A percentile compares a stretch with the other conserved stretches of the same genome.
phyloP scores from a whole-genome alignment of 2,329 filamentous ascomycete genomes.

The Cadophora sp. region DNA sequence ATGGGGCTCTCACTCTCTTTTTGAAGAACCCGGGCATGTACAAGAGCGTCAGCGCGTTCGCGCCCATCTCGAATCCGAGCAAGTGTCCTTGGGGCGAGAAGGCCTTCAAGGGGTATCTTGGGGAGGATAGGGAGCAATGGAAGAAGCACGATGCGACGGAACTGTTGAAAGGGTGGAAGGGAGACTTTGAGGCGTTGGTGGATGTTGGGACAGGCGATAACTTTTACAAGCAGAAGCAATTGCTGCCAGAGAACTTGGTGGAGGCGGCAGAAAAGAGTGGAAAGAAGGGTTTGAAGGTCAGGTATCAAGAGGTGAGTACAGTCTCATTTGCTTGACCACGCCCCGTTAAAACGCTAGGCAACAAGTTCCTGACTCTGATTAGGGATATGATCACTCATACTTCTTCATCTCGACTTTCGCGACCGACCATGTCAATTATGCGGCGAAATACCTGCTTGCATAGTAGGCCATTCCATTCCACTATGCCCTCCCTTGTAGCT shows the following conservation, averaged over 20 bases:
- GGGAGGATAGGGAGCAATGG: conserved; percentile 78
- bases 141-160: conserved; percentile 92
- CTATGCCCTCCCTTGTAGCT: conserved; percentile 6
- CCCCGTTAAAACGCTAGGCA: background rate
- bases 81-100: conserved; percentile 95
- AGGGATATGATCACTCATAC: conserved; percentile 97
- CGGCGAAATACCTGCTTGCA: conserved; percentile 80
- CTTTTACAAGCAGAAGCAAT: conserved; percentile 93
- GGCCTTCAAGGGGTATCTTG: conserved; percentile 91
- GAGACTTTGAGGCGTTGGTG: conserved; percentile 77
- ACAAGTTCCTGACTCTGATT: conserved; percentile 29
- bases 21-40: conserved; percentile 91
- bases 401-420: conserved; percentile 93
- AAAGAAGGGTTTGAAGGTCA: conserved; percentile 73
- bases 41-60: conserved; percentile 87
- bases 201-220: conserved; percentile 95
- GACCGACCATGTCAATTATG: conserved; percentile 89
- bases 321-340: background rate
- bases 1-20: conserved; percentile 91
- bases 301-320: conserved; percentile 75
- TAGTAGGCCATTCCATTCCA: conserved; percentile 51
- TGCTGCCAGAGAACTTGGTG: conserved; percentile 92
- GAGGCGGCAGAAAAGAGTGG: conserved; percentile 79
- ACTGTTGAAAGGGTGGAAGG: conserved; percentile 77
- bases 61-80: conserved; percentile 86